Evolutionary conservation across 176 grass and related monocot species (phyloP), one percentile per base, ranked within the genome.

Genomic region (Oryza brachyantha): DNA sequence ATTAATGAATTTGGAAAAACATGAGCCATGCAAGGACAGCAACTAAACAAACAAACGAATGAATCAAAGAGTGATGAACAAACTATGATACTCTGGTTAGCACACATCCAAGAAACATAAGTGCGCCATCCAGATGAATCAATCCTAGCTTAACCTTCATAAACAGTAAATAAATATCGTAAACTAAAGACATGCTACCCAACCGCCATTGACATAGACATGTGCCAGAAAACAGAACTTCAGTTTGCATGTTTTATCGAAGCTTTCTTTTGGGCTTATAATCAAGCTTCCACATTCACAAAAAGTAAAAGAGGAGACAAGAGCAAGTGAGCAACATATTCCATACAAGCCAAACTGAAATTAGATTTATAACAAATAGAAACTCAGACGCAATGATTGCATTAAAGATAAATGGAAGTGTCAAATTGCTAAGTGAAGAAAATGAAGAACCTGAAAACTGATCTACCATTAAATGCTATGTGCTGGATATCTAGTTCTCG

Each of bases 161-260:
- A 81, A 39, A 70, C 37, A 59, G 43, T 31, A 34, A 32, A 66
- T 3, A 42, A 35, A 61, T n/a, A 80, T 61, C 43, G 12, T 16
- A 42, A 21, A 38, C 29, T 8, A 48, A 45, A 59, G 3, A 43
- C 7, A 57, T 73, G 9, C 16, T 40, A 34, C 36, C 68, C 25
- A n/a, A 64, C 5, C 62, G 16, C 5, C 37, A 43, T 13, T 42
- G 66, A 24, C 14, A 21, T 43, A 8, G 38, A 17, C 0, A 76
- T 76, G 50, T 76, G 13, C 40, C 61, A 69, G 34, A 61, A 58
- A 31, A 66, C n/a, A 69, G 11, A 59, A 64, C 38, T 77, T 69
- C 35, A 43, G 27, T 54, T 73, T 28, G 27, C 46, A 31, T 81
- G 25, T 32, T 57, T 59, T 10, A 69, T 27, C 34, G 5, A 63